These are phyloP conservation scores for Heliamphora exappendiculata DNA, from an alignment of 148 eudicot genomes.

Conservation along the genomic window DNA sequence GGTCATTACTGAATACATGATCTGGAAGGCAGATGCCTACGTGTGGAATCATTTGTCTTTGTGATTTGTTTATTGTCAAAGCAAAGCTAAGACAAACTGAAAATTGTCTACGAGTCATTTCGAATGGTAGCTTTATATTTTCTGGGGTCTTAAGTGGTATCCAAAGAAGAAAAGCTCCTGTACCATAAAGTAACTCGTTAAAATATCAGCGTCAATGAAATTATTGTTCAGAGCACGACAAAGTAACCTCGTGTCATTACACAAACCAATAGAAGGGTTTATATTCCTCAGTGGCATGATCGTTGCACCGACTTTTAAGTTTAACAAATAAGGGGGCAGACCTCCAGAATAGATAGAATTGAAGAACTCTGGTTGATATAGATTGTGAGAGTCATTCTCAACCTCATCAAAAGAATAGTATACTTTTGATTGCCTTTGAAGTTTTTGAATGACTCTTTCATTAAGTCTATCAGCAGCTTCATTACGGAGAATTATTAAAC, in stretches of 20 bases:
- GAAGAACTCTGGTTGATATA: too few species aligned
- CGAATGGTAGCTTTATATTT: too few species aligned
- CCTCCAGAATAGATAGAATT: not conserved
- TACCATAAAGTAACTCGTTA: not conserved
- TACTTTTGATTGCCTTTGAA: not conserved
- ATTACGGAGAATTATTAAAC: not conserved
- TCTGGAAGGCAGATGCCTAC: too few species aligned
- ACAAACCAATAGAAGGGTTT: not conserved
- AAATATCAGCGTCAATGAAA: not conserved
- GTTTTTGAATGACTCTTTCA: not conserved
- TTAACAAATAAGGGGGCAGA: not conserved
- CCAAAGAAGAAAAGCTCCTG: not conserved
- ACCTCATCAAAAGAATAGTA: too few species aligned
- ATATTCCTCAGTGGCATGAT: not conserved
- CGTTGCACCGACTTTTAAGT: not conserved
- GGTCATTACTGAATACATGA: too few species aligned
- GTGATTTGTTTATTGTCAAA: too few species aligned
- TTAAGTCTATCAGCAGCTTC: not conserved
- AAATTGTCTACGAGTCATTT: too few species aligned
- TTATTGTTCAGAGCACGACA: not conserved
- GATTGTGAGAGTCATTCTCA: too few species aligned
- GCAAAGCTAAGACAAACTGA: too few species aligned
- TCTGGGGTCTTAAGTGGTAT: not conserved
- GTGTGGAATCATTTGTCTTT: too few species aligned
- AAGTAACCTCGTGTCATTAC: too few species aligned